Evolutionary conservation across 1,284 basidiomycete species (phyloP), one percentile per base, ranked within the genome.

Genomic region (Papiliotrema fonsecae): DNA sequence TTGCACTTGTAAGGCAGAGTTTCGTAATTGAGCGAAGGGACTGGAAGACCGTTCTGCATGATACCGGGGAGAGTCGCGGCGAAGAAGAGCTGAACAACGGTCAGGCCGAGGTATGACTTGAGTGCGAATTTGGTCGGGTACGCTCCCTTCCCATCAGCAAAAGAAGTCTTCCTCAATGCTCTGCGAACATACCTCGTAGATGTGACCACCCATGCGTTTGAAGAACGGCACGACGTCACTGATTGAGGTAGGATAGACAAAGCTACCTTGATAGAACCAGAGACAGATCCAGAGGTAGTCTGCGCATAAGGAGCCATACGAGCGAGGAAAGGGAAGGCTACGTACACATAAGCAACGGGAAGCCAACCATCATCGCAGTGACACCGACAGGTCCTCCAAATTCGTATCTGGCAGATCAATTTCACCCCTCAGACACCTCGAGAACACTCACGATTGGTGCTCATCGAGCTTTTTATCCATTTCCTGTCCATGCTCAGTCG

Each of bases 221-320:
- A 96, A 71, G 78, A 94, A 96, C 1, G 93, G 90, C 49, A 76
- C 62, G 46, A 93, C 78, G 57, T 90, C 88, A 40, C 81, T 81
- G 21, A 83, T 50, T 11, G 87, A 86, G 27, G 75, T 76, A 0
- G 92, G 92, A 58, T 81, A 75, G n/a, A 88, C 83, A 36, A 96
- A 77, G 61, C 81, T 79, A 46, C 94, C 94, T 59, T 97, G 86
- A 70, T 97, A 93, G 75, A 92, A 96, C 82, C 88, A 92, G 34
- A 97, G 80, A 67, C 96, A 99, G 60, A 92, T 90, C 89, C 91
- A 97, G 59, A 98, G 82, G 77, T 98, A 98, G 76, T 97, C 97
- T 93, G 92, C 34, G n/a, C 7, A 42, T 44, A 38, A 47, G 27
- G 21, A 14, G 3, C 28, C 18, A n/a, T 49, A n/a, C n/a, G 9